Evolutionary conservation across 306 rosid species (phyloP).

Genomic region (Macrotyloma uniflorum): DNA sequence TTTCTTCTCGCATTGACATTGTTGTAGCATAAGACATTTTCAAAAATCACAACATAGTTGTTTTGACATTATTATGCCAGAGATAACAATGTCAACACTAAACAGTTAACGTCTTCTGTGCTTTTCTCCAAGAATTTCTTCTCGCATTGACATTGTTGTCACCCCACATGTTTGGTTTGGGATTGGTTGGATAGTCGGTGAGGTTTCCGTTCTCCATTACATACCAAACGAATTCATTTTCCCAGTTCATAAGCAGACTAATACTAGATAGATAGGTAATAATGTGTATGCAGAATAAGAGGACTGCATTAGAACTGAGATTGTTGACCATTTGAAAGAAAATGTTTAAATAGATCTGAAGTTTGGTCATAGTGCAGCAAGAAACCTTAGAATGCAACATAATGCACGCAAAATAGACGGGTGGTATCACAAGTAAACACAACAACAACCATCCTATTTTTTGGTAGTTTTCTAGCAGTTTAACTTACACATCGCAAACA

Average conservation of each 20-base stretch:
- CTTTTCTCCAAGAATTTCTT: neutral
- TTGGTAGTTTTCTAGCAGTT: neutral
- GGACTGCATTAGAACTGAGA: neutral
- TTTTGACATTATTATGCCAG: neutral
- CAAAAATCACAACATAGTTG: neutral
- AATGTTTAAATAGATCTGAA: neutral
- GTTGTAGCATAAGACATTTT: slow-evolving; percentile 9
- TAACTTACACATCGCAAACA: neutral
- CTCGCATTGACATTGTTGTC: neutral
- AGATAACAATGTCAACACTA: slow-evolving; percentile 14
- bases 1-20: neutral
- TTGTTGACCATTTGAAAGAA: slow-evolving; percentile 2
- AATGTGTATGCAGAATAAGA: slow-evolving; percentile 1
- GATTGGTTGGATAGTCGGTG: neutral
- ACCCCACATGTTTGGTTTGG: neutral
- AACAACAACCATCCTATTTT: slow-evolving; percentile 1
- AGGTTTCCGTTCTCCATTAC: neutral
- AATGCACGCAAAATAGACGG: neutral
- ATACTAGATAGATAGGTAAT: neutral
- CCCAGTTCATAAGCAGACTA: neutral
- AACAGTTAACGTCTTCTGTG: neutral
- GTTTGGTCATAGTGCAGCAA: neutral
- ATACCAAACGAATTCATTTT: neutral
- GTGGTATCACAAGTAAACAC: neutral
- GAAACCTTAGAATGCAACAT: slow-evolving; percentile 12